These are phyloP conservation scores for Dactylellina drechsleri DNA, from an alignment of 2,329 filamentous ascomycete species.

Conservation along the genomic window DNA sequence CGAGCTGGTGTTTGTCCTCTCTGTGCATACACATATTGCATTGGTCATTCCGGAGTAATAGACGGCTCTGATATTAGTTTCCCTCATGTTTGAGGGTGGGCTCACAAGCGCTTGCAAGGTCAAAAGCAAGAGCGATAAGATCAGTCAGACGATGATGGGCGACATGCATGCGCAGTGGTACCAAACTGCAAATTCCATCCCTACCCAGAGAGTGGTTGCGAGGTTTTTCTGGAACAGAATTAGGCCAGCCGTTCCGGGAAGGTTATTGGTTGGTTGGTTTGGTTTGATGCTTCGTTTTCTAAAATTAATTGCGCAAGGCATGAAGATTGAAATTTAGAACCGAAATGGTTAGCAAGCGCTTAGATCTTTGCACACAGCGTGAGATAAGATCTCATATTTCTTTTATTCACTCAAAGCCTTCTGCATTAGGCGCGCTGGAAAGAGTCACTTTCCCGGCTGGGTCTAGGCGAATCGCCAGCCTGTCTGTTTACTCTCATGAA, in stretches of 20 bases:
- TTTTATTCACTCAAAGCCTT: conserved; percentile 34
- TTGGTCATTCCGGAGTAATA: not conserved
- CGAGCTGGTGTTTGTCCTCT: not conserved
- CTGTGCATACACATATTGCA: too few relatives aligned
- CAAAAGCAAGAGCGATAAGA: conserved; percentile 30
- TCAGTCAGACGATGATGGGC: conserved; percentile 31
- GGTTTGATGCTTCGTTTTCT: conserved; percentile 11
- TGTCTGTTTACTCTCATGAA: conserved; percentile 23
- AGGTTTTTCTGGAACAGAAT: conserved; percentile 9
- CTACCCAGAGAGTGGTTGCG: conserved; percentile 35
- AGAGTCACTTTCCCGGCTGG: conserved; percentile 44
- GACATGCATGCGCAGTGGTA: conserved; percentile 21
- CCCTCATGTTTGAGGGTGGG: conserved; percentile 21
- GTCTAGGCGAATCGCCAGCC: conserved; percentile 51
- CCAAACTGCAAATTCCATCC: conserved; percentile 11
- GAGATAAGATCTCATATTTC: conserved; percentile 50
- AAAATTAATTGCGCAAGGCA: conserved; percentile 43
- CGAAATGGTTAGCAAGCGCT: conserved; percentile 32
- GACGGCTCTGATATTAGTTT: not conserved
- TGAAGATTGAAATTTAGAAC: conserved; percentile 1
- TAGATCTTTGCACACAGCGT: conserved; percentile 41
- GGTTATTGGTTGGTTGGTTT: conserved; percentile 30
- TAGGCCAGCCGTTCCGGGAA: conserved; percentile 21
- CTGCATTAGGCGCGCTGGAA: conserved; percentile 52
- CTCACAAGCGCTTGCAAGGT: conserved; percentile 38